phyloP scores from a whole-genome alignment of 2,329 filamentous ascomycete species.

The Beauveria bassiana region DNA sequence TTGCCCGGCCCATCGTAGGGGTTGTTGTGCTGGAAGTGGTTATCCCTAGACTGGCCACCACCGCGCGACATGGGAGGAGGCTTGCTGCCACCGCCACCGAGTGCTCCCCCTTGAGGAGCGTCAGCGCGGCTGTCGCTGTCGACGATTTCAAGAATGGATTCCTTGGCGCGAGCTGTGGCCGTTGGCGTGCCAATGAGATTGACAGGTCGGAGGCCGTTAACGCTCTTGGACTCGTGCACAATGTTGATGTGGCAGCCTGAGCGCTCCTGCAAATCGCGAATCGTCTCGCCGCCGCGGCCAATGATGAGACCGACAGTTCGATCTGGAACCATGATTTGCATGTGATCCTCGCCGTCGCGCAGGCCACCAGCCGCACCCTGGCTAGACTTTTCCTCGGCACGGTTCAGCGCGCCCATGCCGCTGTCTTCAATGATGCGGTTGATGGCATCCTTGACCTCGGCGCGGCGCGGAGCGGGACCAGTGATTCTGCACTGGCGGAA shows the following conservation, averaged over 20 bases:
- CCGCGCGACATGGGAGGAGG: neutral
- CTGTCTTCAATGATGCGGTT: conserved; percentile 81
- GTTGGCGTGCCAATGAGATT: conserved; percentile 77
- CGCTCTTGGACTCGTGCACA: conserved; percentile 84
- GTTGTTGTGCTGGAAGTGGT: conserved; percentile 27
- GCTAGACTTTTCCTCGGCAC: conserved; percentile 33
- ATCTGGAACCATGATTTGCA: conserved; percentile 92
- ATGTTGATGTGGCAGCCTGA: conserved; percentile 96
- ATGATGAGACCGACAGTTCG: conserved; percentile 90
- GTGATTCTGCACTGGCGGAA: conserved; percentile 82
- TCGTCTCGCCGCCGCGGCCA: conserved; percentile 87
- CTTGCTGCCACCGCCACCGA: conserved; percentile 24
- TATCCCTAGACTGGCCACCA: conserved; percentile 13
- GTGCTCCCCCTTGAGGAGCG: conserved; percentile 25
- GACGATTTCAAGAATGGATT: conserved; percentile 87
- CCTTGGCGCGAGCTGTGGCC: conserved; percentile 70
- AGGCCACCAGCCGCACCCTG: conserved; percentile 37
- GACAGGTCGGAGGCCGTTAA: conserved; percentile 82
- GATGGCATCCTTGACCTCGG: conserved; percentile 74
- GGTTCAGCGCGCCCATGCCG: conserved; percentile 40
- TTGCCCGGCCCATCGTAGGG: conserved; percentile 50
- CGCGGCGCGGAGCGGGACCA: conserved; percentile 62
- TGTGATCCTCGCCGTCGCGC: conserved; percentile 73
- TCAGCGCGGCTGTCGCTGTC: conserved; percentile 74
- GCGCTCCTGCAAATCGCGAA: conserved; percentile 82